Evolutionary conservation across 2,329 filamentous ascomycete genomes (phyloP).

Genomic region (Stagonosporopsis chrysanthemi): DNA sequence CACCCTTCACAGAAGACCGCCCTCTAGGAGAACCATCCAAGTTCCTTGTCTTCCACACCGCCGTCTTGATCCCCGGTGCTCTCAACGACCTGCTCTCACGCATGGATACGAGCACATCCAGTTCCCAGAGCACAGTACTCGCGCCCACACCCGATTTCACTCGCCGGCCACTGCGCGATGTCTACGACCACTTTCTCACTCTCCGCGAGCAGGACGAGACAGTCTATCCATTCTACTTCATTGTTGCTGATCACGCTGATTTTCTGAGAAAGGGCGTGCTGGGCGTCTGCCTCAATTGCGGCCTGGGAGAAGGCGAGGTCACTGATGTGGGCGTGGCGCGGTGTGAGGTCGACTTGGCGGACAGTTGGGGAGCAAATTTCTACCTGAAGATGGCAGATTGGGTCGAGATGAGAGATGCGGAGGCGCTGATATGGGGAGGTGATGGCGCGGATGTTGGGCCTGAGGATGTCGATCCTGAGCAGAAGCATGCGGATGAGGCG

Average conservation of each 20-base stretch:
- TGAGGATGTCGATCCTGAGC: not conserved
- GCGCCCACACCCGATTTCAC: not conserved
- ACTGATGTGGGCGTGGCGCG: not conserved
- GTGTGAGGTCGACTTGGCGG: not conserved
- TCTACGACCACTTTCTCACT: not conserved
- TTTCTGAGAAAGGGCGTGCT: not conserved
- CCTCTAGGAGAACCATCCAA: not conserved
- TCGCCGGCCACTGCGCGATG: not conserved
- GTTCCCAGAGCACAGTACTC: not conserved
- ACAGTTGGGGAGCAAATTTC: not conserved
- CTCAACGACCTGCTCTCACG: not conserved
- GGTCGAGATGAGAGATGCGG: not conserved
- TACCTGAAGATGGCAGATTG: not conserved
- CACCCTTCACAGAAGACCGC: not conserved
- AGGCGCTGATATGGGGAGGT: not conserved
- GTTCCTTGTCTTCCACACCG: not conserved
- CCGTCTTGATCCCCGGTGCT: not conserved
- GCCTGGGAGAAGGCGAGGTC: not conserved
- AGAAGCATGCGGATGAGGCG: not conserved
- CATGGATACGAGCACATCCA: not conserved
- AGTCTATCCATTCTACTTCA: not conserved
- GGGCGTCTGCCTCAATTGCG: not conserved
- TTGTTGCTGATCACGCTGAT: not conserved
- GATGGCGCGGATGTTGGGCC: not conserved
- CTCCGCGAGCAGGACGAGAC: not conserved